phyloP scores from a whole-genome alignment of 169 alveolate genomes.

The Amoebophrya sp. region DNA sequence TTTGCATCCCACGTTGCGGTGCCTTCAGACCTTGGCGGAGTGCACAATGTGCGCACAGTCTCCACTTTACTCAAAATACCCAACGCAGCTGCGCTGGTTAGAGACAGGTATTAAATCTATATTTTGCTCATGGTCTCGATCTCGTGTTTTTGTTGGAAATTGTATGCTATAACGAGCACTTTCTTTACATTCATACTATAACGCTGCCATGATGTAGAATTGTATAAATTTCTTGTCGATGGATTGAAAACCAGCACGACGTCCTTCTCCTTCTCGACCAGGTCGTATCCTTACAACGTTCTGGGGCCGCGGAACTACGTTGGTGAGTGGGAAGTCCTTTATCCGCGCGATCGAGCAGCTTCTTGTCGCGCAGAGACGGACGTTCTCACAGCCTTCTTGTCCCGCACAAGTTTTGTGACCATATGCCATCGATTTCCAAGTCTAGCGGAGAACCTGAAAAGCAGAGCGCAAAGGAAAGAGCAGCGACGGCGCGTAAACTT shows the following conservation, averaged over 20 bases:
- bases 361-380: background rate
- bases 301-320: background rate
- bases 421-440: background rate
- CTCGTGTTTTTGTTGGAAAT: too few species aligned
- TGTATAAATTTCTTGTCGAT: too few species aligned
- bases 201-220: too few species aligned
- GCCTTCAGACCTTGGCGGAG: background rate
- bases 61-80: background rate
- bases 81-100: background rate
- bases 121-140: too few species aligned
- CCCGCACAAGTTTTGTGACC: background rate
- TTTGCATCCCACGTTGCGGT: background rate
- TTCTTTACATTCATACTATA: too few species aligned
- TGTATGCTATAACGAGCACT: too few species aligned
- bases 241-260: background rate
- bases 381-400: background rate
- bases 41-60: background rate
- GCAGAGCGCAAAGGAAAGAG: background rate
- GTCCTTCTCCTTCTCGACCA: background rate
- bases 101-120: background rate
- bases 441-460: background rate
- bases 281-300: background rate
- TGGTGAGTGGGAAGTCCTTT: background rate
- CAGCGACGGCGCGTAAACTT: background rate
- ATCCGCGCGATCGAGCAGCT: background rate